Conservation (phyloP, 495 filamentous ascomycete genomes). For the Beverwykella pulmonaria region DNA sequence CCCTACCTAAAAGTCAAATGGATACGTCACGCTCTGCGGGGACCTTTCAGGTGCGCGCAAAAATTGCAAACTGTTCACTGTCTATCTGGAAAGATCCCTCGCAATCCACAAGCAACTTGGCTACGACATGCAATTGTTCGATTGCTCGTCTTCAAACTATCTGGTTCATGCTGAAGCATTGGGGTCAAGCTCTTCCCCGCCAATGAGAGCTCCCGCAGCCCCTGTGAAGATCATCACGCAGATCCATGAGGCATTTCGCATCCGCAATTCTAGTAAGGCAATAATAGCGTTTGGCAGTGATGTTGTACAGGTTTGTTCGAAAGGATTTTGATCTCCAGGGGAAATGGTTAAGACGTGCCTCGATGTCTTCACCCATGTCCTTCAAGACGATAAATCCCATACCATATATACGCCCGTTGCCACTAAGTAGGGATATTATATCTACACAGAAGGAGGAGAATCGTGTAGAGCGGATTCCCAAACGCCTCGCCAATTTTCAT, state of each 20-base stretch:
- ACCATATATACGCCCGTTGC: neutral
- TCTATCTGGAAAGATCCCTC: no score
- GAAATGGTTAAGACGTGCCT: no score
- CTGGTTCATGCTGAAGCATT: no score
- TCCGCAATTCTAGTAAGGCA: no score
- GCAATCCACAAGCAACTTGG: neutral
- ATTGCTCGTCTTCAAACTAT: neutral
- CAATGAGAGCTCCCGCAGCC: slow-evolving; percentile 4
- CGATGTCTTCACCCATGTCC: no score
- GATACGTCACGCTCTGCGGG: neutral
- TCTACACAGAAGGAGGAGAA: neutral
- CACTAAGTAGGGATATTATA: slow-evolving; percentile 5
- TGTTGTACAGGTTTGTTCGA: no score
- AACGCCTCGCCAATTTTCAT: neutral
- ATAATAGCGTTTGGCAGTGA: no score
- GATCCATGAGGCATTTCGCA: neutral
- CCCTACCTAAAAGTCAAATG: neutral
- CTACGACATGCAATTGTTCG: neutral
- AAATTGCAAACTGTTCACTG: no score
- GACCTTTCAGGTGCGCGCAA: no score
- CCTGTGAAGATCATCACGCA: slow-evolving; percentile 2
- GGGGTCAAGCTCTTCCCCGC: slow-evolving; percentile 1
- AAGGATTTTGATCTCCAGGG: no score
- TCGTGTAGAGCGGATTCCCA: no score
- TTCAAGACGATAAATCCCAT: neutral